Conservation (phyloP, 495 filamentous ascomycete species). For the Aspergillus saccharolyticus region DNA sequence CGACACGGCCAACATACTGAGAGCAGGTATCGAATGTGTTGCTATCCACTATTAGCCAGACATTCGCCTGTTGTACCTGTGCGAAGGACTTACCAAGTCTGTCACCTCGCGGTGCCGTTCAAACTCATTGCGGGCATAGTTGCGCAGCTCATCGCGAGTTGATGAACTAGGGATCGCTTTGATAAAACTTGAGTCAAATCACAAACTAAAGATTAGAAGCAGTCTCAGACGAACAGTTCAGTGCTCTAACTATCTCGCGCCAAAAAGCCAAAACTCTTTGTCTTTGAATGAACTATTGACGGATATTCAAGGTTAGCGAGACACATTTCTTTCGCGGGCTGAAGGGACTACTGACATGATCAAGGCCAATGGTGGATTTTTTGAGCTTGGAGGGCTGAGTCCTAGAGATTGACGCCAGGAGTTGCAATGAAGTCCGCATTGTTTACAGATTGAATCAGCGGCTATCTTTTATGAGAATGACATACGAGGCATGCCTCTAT, state of each 20-base stretch:
- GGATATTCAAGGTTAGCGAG: background rate
- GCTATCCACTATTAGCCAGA: conserved; percentile 23
- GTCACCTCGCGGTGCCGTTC: conserved; percentile 64
- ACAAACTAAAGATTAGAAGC: background rate
- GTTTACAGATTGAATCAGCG: too few species aligned
- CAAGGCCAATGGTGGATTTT: conserved; percentile 37
- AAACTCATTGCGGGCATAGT: conserved; percentile 72
- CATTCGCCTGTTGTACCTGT: background rate
- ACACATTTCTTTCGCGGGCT: background rate
- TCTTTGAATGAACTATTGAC: conserved; percentile 37
- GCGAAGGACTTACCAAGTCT: conserved; percentile 53
- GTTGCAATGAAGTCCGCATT: conserved; percentile 28
- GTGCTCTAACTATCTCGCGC: conserved; percentile 36
- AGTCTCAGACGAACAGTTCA: conserved; percentile 31
- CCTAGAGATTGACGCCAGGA: conserved; percentile 31
- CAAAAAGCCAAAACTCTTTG: conserved; percentile 36
- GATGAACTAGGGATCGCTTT: conserved; percentile 39
- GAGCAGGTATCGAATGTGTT: conserved; percentile 57
- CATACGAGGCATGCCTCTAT: too few species aligned
- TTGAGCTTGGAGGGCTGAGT: conserved; percentile 30
- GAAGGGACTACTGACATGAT: conserved; percentile 31
- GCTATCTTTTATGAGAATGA: too few species aligned
- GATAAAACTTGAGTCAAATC: conserved; percentile 1
- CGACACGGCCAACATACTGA: conserved; percentile 30
- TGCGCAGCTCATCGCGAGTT: conserved; percentile 59